A percentile compares a stretch with the other conserved stretches of the same genome.
Evolutionary conservation across 805 yeast genomes (phyloP).

Genomic region (Saccharomycopsis sp.): DNA sequence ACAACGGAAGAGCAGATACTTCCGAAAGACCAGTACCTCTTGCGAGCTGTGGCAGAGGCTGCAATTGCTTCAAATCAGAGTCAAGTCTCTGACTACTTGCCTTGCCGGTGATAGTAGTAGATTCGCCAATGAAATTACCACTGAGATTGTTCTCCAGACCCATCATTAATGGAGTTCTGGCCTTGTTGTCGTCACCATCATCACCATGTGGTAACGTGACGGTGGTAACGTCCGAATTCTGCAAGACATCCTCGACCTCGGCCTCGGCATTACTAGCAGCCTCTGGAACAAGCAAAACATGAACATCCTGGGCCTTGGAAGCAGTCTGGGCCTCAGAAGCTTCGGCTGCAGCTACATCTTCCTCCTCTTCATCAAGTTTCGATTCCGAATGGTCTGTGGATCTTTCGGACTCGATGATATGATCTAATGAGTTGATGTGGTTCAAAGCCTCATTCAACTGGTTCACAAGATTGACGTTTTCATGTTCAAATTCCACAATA

Average conservation of each 20-base stretch:
- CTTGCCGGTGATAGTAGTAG: not conserved
- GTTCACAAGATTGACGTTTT: constrained; percentile 17
- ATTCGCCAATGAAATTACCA: not conserved
- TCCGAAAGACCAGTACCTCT: not conserved
- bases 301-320: not conserved
- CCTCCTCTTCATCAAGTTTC: not conserved
- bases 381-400: constrained; percentile 3
- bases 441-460: constrained; percentile 20
- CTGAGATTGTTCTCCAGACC: not conserved
- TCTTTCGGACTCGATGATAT: constrained; percentile 16
- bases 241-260: not conserved
- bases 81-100: not conserved
- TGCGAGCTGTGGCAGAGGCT: not conserved
- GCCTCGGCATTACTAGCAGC: not conserved
- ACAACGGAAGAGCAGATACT: not conserved
- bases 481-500: constrained; percentile 20
- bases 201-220: not conserved
- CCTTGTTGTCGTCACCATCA: not conserved
- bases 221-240: not conserved
- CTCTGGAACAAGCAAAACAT: not conserved
- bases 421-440: constrained; percentile 19
- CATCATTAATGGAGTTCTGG: not conserved
- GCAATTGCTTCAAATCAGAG: not conserved
- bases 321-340: not conserved
- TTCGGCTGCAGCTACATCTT: not conserved